These are phyloP conservation scores for Setomelanomma holmii DNA, from an alignment of 2,329 filamentous ascomycete species.

Conservation along the genomic window DNA sequence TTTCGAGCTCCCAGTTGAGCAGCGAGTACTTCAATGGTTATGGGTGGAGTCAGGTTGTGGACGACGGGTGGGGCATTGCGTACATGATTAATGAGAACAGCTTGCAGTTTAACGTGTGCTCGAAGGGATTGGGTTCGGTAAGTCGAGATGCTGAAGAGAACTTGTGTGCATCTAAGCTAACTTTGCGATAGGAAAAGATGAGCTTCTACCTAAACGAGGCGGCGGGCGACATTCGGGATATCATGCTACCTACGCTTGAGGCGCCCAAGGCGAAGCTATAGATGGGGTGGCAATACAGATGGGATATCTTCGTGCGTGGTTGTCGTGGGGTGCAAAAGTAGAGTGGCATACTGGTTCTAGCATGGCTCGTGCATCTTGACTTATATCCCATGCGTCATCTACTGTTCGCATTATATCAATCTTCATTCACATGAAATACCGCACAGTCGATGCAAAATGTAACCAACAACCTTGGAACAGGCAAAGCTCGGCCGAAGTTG, in stretches of 20 bases:
- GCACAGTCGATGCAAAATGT: too few relatives aligned
- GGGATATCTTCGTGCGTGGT: too few relatives aligned
- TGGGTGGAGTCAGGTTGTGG: slow-evolving; percentile 97
- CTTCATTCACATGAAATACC: too few relatives aligned
- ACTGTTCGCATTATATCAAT: too few relatives aligned
- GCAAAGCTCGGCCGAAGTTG: too few relatives aligned
- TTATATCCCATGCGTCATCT: too few relatives aligned
- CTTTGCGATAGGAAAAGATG: slow-evolving; percentile 71
- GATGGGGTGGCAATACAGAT: too few relatives aligned
- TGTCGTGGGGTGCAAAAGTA: background rate
- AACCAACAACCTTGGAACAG: too few relatives aligned
- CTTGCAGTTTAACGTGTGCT: slow-evolving; percentile 96
- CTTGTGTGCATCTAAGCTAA: slow-evolving; percentile 19
- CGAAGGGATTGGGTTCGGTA: slow-evolving; percentile 83
- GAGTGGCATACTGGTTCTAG: too few relatives aligned
- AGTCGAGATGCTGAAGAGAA: slow-evolving; percentile 16
- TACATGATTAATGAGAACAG: slow-evolving; percentile 99
- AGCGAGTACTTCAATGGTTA: slow-evolving; percentile 99
- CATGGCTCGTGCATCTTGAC: too few relatives aligned
- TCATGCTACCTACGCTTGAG: slow-evolving; percentile 82
- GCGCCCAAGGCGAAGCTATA: slow-evolving; percentile 88
- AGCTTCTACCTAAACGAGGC: slow-evolving; percentile 96
- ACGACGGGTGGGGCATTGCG: slow-evolving; percentile 94
- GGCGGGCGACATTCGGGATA: slow-evolving; percentile 84
- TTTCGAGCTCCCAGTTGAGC: slow-evolving; percentile 88